Percentiles rank a stretch among this genome's conserved stretches.
These are phyloP conservation scores for Tetrapisispora iriomotensis DNA, from an alignment of 805 yeast species.

Conservation along the genomic window DNA sequence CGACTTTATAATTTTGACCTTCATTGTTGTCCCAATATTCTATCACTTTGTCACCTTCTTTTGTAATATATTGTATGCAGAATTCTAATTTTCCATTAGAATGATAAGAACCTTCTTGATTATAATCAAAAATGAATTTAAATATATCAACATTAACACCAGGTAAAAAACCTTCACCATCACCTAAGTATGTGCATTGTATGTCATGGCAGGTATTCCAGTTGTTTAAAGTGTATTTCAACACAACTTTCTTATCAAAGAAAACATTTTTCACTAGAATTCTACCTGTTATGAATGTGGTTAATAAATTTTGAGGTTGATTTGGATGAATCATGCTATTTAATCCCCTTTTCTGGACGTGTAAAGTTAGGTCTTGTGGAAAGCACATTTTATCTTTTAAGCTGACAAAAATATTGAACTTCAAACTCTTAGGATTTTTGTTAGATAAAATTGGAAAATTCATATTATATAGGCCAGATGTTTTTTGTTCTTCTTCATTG, in stretches of 20 bases:
- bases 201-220: constrained; percentile 54
- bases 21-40: constrained; percentile 27
- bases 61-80: constrained; percentile 22
- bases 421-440: constrained; percentile 17
- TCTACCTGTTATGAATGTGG: constrained; percentile 46
- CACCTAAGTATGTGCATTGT: constrained; percentile 18
- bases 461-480: constrained; percentile 18
- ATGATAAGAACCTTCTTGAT: constrained; percentile 2
- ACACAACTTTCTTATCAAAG: constrained; percentile 55
- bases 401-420: constrained; percentile 21
- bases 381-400: constrained; percentile 12
- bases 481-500: constrained; percentile 6
- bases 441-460: constrained; percentile 22
- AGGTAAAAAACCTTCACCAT: constrained; percentile 16
- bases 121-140: constrained; percentile 19
- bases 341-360: constrained; percentile 3
- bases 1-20: constrained; percentile 19
- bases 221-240: constrained; percentile 65
- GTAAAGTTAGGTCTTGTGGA: constrained; percentile 15
- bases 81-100: constrained; percentile 15
- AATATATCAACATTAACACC: constrained; percentile 22
- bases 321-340: not conserved
- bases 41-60: constrained; percentile 7
- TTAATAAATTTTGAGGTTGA: constrained; percentile 1
- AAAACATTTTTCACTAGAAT: constrained; percentile 70